Evolutionary conservation across 768 basidiomycete genomes (phyloP), one percentile per base, ranked within the genome.

Genomic region (Infundibulicybe gibba): DNA sequence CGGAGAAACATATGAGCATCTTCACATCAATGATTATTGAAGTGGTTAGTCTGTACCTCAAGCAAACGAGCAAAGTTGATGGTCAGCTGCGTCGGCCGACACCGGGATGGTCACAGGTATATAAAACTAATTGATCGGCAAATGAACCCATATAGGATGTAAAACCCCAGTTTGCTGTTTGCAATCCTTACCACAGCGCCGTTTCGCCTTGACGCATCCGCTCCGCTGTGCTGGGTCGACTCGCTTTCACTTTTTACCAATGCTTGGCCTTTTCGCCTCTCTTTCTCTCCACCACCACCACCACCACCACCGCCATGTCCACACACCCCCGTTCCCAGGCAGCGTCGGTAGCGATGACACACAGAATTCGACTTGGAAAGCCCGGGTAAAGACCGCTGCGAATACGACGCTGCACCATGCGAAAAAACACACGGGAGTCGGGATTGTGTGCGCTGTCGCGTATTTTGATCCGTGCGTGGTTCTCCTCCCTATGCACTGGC

Each of bases 381-480:
- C 50, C n/a, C 63, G 65, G n/a, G 43, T 68, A n/a, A 65, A 60
- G 51, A 49, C 62, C 3, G 57, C 60, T n/a, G 64, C 58, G 15
- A 51, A 50, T 50, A 58, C 58, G 10, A 51, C 76, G 17, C 58
- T 68, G 39, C 70, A 73, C 54, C 87, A 90, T 60, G 66, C 73
- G 20, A 74, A 68, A 46, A 81, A 72, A 54, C 88, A 90, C 60
- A 77, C 80, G 2, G 92, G 92, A 4, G 83, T 90, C 39, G 92
- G 92, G n/a, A 70, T 92, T 40, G 80, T 94, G 19, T 91, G 90
- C 52, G 79, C 87, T 8, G 90, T 94, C 8, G 92, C 91, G 0
- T 94, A 94, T 64, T 89, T 90, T 58, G 89, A 91, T 58, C 90
- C 89, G 83, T 90, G 55, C 60, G 85, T 72, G 19, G n/a, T 31